Conservation (phyloP, 2,329 filamentous ascomycete species). For the Beauveria medogensis region DNA sequence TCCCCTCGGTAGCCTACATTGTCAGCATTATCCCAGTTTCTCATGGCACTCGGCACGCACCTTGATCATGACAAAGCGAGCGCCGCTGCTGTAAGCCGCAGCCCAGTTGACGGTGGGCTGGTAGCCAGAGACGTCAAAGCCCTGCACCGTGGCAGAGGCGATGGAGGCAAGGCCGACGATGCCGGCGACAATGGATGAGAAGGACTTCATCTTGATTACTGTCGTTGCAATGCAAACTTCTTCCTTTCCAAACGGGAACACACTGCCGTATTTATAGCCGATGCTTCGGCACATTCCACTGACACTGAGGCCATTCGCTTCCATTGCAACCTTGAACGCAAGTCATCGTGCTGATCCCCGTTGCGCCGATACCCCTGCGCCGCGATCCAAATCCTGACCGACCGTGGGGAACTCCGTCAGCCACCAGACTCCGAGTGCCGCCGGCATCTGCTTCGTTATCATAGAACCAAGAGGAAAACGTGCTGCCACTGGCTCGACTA, state of each 20-base stretch:
- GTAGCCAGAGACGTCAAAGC: constrained; percentile 36
- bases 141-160: constrained; percentile 24
- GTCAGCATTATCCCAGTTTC: not conserved
- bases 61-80: constrained; percentile 39
- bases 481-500: not conserved
- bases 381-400: not conserved
- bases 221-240: not conserved
- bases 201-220: constrained; percentile 11
- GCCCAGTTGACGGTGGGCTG: constrained; percentile 31
- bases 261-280: constrained; percentile 1
- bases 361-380: constrained; percentile 2
- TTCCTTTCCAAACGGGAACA: not conserved
- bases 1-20: constrained; percentile 43
- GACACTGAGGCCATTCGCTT: no score
- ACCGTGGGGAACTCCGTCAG: constrained; percentile 3
- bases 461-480: not conserved
- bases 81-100: constrained; percentile 28
- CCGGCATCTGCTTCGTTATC: not conserved
- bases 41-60: constrained; percentile 15
- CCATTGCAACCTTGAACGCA: not conserved
- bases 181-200: constrained; percentile 2
- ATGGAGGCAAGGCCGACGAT: constrained; percentile 13
- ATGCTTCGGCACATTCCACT: not conserved
- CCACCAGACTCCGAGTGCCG: not conserved
- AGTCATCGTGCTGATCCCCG: not conserved